These are phyloP conservation scores for Angomonas deanei DNA, from an alignment of 208 protist species.

Conservation along the genomic window DNA sequence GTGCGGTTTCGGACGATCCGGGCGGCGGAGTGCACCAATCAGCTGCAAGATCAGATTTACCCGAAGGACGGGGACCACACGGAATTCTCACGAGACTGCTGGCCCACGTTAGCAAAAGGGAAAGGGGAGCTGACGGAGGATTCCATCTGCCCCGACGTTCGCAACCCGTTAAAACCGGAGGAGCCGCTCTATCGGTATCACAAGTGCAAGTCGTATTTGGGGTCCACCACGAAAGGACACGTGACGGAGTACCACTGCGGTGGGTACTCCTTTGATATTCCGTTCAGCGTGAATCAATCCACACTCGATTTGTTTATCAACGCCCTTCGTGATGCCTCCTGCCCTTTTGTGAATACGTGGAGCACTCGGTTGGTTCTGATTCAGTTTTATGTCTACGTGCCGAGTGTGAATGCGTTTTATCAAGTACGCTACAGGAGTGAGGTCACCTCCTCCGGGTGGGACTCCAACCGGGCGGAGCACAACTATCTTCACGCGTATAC, in stretches of 20 bases:
- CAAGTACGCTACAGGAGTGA: constrained; percentile 18
- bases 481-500: constrained; percentile 22
- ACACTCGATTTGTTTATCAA: not conserved
- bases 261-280: constrained; percentile 28
- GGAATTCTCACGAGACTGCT: constrained; percentile 2
- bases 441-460: constrained; percentile 16
- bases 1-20: constrained; percentile 28
- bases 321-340: constrained; percentile 1
- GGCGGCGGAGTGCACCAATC: constrained; percentile 5
- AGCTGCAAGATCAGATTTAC: constrained; percentile 17
- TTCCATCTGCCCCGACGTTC: not conserved
- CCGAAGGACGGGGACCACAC: not conserved
- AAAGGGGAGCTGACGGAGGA: not conserved
- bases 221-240: not conserved
- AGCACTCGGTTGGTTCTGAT: constrained; percentile 18
- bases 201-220: not conserved
- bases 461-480: not conserved
- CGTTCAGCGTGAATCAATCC: constrained; percentile 13
- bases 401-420: constrained; percentile 12
- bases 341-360: constrained; percentile 19
- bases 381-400: constrained; percentile 25
- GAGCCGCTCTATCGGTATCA: constrained; percentile 12
- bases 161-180: constrained; percentile 6
- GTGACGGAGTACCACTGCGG: constrained; percentile 23
- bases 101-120: not conserved